Percentiles rank a stretch among this genome's conserved stretches.
phyloP scores from a whole-genome alignment of 2,329 filamentous ascomycete genomes.

The Scytalidium lignicola region DNA sequence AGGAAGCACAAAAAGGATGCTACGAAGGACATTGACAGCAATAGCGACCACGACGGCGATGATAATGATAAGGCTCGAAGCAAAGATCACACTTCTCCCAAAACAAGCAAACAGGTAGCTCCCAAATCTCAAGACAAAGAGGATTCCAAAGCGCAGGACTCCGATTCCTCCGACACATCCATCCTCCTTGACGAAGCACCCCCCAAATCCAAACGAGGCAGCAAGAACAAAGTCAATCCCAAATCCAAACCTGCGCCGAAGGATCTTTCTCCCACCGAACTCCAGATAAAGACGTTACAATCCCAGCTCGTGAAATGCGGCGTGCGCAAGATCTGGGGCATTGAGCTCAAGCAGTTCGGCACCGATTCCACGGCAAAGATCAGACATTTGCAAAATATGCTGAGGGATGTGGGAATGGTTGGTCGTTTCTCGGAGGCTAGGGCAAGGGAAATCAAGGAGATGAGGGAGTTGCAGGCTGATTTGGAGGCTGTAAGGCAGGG shows the following conservation, averaged over 20 bases:
- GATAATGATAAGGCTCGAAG: no score
- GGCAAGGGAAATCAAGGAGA: constrained; percentile 81
- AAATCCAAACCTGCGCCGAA: constrained; percentile 35
- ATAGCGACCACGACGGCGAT: no score
- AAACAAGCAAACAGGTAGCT: constrained; percentile 9
- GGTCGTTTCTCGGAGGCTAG: constrained; percentile 83
- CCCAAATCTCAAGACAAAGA: neutral
- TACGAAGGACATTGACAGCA: constrained; percentile 8
- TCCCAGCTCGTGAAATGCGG: constrained; percentile 85
- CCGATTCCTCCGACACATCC: constrained; percentile 60
- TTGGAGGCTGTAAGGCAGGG: constrained; percentile 81
- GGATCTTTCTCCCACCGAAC: constrained; percentile 56
- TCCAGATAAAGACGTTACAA: constrained; percentile 84
- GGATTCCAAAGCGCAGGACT: constrained; percentile 31
- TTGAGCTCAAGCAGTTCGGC: constrained; percentile 71
- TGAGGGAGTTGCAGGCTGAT: constrained; percentile 77
- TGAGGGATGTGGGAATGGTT: constrained; percentile 79
- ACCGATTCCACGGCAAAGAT: constrained; percentile 75
- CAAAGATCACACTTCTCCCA: no score
- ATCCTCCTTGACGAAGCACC: constrained; percentile 72
- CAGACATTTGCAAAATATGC: constrained; percentile 70
- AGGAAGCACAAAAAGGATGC: constrained; percentile 12
- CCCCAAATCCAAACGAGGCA: constrained; percentile 20
- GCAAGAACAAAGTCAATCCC: constrained; percentile 33
- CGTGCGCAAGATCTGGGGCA: constrained; percentile 84